Conservation (phyloP, 768 basidiomycete genomes). For the Cubamyces lactineus region DNA sequence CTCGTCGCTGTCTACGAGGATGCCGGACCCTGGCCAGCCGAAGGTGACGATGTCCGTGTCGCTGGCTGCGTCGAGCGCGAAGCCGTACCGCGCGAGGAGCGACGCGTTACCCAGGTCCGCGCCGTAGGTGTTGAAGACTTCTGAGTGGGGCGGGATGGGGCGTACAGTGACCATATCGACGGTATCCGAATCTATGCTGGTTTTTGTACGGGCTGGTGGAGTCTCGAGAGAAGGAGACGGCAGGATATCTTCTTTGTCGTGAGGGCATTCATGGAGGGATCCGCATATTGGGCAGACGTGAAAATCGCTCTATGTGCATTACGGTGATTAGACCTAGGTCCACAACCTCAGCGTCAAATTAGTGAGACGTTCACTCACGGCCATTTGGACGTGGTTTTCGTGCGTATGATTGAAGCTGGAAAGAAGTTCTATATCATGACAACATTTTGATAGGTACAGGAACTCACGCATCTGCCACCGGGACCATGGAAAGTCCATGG, state of each 20-base stretch:
- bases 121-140: constrained; percentile 49
- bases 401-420: constrained; percentile 43
- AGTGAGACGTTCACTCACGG: constrained; percentile 29
- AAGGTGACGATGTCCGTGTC: constrained; percentile 36
- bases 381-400: constrained; percentile 43
- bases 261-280: constrained; percentile 40
- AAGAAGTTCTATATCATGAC: constrained; percentile 1
- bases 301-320: constrained; percentile 37
- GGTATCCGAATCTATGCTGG: constrained; percentile 29
- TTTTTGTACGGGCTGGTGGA: neutral
- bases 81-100: constrained; percentile 45
- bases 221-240: neutral
- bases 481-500: constrained; percentile 50
- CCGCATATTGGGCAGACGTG: constrained; percentile 47
- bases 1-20: neutral
- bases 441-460: constrained; percentile 20
- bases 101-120: constrained; percentile 41
- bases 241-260: constrained; percentile 36
- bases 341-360: neutral
- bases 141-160: constrained; percentile 32
- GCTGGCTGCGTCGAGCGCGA: constrained; percentile 42
- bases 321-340: neutral
- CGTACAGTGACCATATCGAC: constrained; percentile 45
- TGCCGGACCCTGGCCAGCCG: constrained; percentile 20
- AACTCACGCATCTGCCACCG: constrained; percentile 50